Evolutionary conservation across 2,329 filamentous ascomycete species (phyloP).

Genomic region (Neonectria ditissima): DNA sequence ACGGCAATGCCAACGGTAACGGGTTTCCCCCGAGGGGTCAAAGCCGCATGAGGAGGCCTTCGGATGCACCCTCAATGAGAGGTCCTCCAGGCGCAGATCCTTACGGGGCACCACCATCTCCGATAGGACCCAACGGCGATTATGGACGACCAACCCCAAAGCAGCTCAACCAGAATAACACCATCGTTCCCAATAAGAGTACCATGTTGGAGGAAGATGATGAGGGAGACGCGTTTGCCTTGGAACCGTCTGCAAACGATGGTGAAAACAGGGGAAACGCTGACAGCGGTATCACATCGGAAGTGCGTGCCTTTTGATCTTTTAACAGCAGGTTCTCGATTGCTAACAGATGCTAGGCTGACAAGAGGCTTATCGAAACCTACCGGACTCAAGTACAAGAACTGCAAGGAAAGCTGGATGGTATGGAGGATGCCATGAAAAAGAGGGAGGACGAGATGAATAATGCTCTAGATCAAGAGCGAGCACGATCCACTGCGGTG

Average conservation of each 20-base stretch:
- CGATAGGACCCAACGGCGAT: conserved; percentile 69
- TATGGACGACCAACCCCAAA: conserved; percentile 85
- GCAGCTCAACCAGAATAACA: conserved; percentile 89
- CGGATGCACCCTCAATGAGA: conserved; percentile 72
- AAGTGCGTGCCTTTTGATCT: conserved; percentile 50
- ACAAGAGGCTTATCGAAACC: conserved; percentile 81
- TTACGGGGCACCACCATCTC: conserved; percentile 69
- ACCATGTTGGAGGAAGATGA: conserved; percentile 98
- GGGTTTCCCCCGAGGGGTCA: conserved; percentile 63
- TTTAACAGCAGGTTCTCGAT: background rate
- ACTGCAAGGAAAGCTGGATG: conserved; percentile 78
- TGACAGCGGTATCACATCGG: conserved; percentile 48
- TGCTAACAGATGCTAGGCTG: conserved; percentile 58
- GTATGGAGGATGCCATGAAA: conserved; percentile 76
- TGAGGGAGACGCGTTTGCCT: conserved; percentile 72
- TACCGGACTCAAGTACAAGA: conserved; percentile 82
- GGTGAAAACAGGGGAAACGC: conserved; percentile 48
- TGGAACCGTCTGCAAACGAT: conserved; percentile 45
- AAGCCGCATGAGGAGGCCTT: conserved; percentile 67
- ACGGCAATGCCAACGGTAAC: conserved; percentile 54
- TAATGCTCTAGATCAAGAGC: conserved; percentile 69
- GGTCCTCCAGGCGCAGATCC: conserved; percentile 58
- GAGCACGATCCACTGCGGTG: conserved; percentile 61
- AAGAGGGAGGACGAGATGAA: conserved; percentile 75
- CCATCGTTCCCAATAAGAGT: conserved; percentile 96